Conservation (phyloP, 129 eudicot genomes). For the Tagetes patula region DNA sequence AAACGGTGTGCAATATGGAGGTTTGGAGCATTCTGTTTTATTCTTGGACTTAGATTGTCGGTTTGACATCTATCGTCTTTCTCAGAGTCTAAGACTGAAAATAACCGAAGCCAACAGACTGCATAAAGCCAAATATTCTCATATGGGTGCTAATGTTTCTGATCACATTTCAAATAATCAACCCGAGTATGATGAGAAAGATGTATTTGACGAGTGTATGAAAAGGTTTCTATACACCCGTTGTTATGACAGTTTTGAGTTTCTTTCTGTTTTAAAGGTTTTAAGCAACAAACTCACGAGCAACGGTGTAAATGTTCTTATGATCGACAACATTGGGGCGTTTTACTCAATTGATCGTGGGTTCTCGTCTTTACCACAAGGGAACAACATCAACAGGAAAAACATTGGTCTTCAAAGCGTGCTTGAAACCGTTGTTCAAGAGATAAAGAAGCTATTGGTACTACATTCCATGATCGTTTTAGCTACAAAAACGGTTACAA, state of each 20-base stretch:
- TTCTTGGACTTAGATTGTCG: conserved; percentile 89
- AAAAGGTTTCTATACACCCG: conserved; percentile 67
- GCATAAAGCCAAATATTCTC: conserved; percentile 19
- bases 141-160: conserved; percentile 15
- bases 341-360: conserved; percentile 87
- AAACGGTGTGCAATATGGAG: conserved; percentile 75
- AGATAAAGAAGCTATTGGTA: conserved; percentile 51
- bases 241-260: conserved; percentile 75
- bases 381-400: conserved; percentile 54
- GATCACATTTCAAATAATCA: conserved; percentile 20
- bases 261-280: conserved; percentile 84
- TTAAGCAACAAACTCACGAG: conserved; percentile 50
- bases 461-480: conserved; percentile 78
- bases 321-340: conserved; percentile 90
- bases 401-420: conserved; percentile 66
- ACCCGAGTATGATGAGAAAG: conserved; percentile 38
- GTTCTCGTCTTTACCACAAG: conserved; percentile 51
- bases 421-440: conserved; percentile 62
- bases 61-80: conserved; percentile 63
- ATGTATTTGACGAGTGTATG: conserved; percentile 55
- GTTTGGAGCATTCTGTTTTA: conserved; percentile 61
- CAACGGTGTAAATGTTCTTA: conserved; percentile 49
- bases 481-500: conserved; percentile 63
- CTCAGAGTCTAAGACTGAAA: conserved; percentile 44
- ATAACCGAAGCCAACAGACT: conserved; percentile 35